phyloP scores from a whole-genome alignment of 1,284 basidiomycete genomes.

The Sanghuangporus baumii region DNA sequence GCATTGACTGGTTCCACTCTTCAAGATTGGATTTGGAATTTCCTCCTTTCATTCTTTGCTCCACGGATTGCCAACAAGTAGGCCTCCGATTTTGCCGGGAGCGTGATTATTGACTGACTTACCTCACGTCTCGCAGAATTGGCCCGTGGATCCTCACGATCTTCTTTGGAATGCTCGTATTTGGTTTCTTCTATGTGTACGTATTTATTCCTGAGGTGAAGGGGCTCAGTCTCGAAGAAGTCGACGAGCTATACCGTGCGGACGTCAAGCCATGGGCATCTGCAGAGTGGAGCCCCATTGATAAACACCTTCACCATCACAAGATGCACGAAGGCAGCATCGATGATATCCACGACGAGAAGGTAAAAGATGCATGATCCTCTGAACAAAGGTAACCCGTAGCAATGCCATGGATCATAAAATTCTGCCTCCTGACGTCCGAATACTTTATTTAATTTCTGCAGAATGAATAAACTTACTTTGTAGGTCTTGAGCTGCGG shows the following conservation, averaged over 20 bases:
- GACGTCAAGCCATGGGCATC: constrained; percentile 65
- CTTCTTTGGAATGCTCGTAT: constrained; percentile 71
- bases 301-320: constrained; percentile 18
- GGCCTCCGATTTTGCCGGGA: neutral
- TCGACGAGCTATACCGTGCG: constrained; percentile 69
- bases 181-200: constrained; percentile 64
- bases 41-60: constrained; percentile 64
- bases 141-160: constrained; percentile 72
- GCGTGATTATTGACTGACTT: neutral
- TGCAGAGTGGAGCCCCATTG: constrained; percentile 46
- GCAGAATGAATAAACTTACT: no score
- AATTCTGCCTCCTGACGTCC: no score
- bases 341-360: constrained; percentile 20
- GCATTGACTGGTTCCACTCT: constrained; percentile 11
- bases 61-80: constrained; percentile 53
- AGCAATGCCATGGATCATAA: no score
- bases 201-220: constrained; percentile 72
- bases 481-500: no score
- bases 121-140: constrained; percentile 34
- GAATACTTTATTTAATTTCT: no score
- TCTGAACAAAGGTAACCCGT: no score
- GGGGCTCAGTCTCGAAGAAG: constrained; percentile 70
- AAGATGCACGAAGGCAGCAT: constrained; percentile 18
- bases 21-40: constrained; percentile 64
- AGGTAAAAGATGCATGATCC: neutral